Percentiles rank a stretch among this genome's conserved stretches.
phyloP scores from a whole-genome alignment of 192 early-diverging fungal genomes.

The Backusella circina region DNA sequence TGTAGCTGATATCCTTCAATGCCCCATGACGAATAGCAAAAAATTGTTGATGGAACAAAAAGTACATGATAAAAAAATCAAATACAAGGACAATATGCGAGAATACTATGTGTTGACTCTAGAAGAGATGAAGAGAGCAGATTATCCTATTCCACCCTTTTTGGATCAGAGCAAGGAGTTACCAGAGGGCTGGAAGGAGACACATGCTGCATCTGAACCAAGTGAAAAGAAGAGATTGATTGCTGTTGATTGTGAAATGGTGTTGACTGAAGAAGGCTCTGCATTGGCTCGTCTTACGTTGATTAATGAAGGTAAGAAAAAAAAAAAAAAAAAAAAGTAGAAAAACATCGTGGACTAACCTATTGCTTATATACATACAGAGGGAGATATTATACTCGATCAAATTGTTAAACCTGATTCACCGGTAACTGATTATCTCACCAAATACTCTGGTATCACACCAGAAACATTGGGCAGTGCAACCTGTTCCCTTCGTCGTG shows the following conservation, averaged over 20 bases:
- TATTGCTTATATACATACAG: not conserved
- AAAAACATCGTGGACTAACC: no score
- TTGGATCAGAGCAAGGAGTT: constrained; percentile 23
- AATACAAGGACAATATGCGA: constrained; percentile 19
- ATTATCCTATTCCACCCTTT: constrained; percentile 40
- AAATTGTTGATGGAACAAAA: constrained; percentile 32
- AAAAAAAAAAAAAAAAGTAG: not conserved
- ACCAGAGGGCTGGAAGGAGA: constrained; percentile 44
- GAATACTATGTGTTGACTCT: constrained; percentile 40
- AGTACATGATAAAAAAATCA: constrained; percentile 15
- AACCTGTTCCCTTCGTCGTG: constrained; percentile 38
- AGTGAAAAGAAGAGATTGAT: constrained; percentile 32
- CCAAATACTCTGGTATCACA: constrained; percentile 56
- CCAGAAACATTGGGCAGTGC: constrained; percentile 35
- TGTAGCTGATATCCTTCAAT: constrained; percentile 37
- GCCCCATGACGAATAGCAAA: constrained; percentile 34
- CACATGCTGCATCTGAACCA: constrained; percentile 7
- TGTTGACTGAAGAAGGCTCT: constrained; percentile 29
- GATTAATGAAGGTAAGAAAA: constrained; percentile 33
- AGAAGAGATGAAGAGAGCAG: constrained; percentile 38
- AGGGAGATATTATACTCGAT: constrained; percentile 41
- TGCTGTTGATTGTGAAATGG: constrained; percentile 65
- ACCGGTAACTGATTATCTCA: constrained; percentile 51
- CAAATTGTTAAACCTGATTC: constrained; percentile 50
- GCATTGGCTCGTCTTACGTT: constrained; percentile 52